Base-by-base conservation (phyloP, 805 yeast species). In the Myxozyma neotropica region DNA sequence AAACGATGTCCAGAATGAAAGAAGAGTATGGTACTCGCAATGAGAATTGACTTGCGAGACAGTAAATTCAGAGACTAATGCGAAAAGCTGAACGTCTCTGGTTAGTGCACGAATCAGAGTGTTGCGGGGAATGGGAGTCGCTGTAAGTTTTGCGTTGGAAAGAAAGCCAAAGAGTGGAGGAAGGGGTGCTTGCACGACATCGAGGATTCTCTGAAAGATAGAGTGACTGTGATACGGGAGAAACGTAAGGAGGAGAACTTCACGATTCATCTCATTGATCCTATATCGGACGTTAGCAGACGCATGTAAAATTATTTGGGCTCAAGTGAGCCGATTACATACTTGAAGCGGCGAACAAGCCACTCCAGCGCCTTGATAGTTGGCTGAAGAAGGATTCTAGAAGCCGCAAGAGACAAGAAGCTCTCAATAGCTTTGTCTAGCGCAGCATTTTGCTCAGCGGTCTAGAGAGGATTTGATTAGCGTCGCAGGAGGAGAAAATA, bases 311-410 rank as follows among this genome's bases (percentile, higher is more conserved):
- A n/a, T n/a, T n/a, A n/a, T n/a, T n/a, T n/a, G n/a, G n/a, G n/a
- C n/a, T n/a, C n/a, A n/a, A n/a, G n/a, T n/a, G n/a, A n/a, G n/a
- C n/a, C n/a, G n/a, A n/a, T n/a, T n/a, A 61, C 65, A 15, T 55
- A 61, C 65, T 59, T 77, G 85, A 94, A 77, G 68, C 98, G 82
- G 76, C 99, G 86, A 19, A 94, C 86, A 24, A 92, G 83, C 99
- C 99, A 94, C 77, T 94, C 99, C 12, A 90, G 78, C 4, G 97
- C 93, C 67, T 86, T 85, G 51, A 89, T 69, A 2, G 97, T 81
- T 24, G 95, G 89, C 23, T 84, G 80, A 54, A 91, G 75, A 64
- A 84, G 81, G 81, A 93, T 84, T 72, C 85, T 85, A 1, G 95
- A 89, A 2, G 95, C 85, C 8, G 85, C 78, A 66, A 93, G 77